Evolutionary conservation across 2,329 filamentous ascomycete genomes (phyloP), one percentile per base, ranked within the genome.

Genomic region (Sordariomycetes sp.): DNA sequence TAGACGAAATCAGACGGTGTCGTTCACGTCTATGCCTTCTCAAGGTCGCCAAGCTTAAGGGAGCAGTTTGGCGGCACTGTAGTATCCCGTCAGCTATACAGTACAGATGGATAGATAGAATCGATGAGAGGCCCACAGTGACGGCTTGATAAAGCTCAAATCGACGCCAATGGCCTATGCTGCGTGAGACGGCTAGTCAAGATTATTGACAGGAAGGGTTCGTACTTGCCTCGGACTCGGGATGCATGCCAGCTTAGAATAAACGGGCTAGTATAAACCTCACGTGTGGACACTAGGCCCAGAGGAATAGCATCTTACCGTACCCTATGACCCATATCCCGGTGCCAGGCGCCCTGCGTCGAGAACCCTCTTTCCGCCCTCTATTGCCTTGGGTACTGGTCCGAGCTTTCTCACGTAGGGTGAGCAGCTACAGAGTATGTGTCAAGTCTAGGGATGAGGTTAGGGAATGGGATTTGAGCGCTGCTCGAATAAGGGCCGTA

Each of bases 291-390:
- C 15, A 17, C 22, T 12, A 5, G 25, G 51, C 10, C 13, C 10
- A 3, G 13, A 22, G n/a, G 2, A n/a, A 6, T 2, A 17, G 13
- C 6, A 3, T 5, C 51, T 22, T 57, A 60, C 65, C 64, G 52
- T 65, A 66, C 8, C 65, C 63, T 20, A 65, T 62, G 2, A 63
- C 60, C 64, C 65, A 66, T 4, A 62, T 60, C 0, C 65, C 65
- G n/a, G n/a, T n/a, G n/a, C n/a, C n/a, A n/a, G n/a, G n/a, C n/a
- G n/a, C n/a, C n/a, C n/a, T n/a, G n/a, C n/a, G n/a, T n/a, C n/a
- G n/a, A n/a, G n/a, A n/a, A n/a, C n/a, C n/a, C n/a, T n/a, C n/a
- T n/a, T n/a, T n/a, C n/a, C n/a, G n/a, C n/a, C n/a, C n/a, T n/a
- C n/a, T n/a, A n/a, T n/a, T n/a, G n/a, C n/a, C n/a, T n/a, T n/a